Conservation (phyloP, 371 early-diverging fungal genomes). For the Mortierella sp. region DNA sequence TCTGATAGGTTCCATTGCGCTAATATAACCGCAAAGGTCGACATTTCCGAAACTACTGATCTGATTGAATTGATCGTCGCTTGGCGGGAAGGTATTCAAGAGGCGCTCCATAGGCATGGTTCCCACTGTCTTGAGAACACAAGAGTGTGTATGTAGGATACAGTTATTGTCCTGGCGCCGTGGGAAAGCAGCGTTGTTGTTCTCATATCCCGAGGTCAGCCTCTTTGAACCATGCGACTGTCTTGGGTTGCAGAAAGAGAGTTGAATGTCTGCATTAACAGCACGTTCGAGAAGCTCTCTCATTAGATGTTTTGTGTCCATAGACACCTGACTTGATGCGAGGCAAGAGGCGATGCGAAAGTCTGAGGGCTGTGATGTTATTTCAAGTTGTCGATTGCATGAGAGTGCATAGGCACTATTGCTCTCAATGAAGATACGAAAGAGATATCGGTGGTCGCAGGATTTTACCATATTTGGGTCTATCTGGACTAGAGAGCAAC, state of each 20-base stretch:
- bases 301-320: conserved; percentile 12
- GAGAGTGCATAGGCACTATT: not conserved
- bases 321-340: conserved; percentile 4
- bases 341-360: not conserved
- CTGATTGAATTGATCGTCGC: not conserved
- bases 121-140: conserved; percentile 29
- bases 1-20: conserved; percentile 16
- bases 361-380: not conserved
- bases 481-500: conserved; percentile 13
- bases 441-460: not conserved
- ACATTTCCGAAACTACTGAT: not conserved
- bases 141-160: conserved; percentile 23
- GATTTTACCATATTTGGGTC: conserved; percentile 17
- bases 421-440: conserved; percentile 5
- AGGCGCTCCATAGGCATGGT: conserved; percentile 17
- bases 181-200: not conserved
- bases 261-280: conserved; percentile 16
- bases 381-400: not conserved
- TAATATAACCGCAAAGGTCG: not conserved
- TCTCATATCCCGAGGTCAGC: not conserved
- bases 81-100: conserved; percentile 19
- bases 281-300: conserved; percentile 13
- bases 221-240: not conserved
- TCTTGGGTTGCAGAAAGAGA: conserved; percentile 12
- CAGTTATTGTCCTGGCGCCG: not conserved